phyloP scores from a whole-genome alignment of 805 yeast species.

The Lipomyces starkeyi region DNA sequence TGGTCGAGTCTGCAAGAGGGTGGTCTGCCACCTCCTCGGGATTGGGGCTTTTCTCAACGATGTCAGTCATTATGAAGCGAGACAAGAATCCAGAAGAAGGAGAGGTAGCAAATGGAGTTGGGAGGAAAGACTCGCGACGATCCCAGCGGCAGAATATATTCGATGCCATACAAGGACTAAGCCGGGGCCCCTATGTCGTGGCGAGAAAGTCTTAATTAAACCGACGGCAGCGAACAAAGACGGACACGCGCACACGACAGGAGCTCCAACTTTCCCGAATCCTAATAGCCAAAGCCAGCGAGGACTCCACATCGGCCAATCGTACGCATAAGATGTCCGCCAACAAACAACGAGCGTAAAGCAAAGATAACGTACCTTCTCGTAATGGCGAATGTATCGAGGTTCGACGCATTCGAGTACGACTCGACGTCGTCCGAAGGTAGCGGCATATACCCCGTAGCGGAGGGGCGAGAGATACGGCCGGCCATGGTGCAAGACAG shows the following conservation, averaged over 20 bases:
- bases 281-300: background rate
- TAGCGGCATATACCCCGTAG: conserved; percentile 28
- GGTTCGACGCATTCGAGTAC: conserved; percentile 22
- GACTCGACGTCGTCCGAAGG: conserved; percentile 29
- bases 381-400: conserved; percentile 25
- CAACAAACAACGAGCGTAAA: background rate
- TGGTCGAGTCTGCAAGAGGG: conserved; percentile 24
- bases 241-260: background rate
- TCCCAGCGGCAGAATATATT: background rate
- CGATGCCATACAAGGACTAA: background rate
- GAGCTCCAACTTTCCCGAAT: background rate
- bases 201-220: background rate
- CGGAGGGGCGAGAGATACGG: conserved; percentile 33
- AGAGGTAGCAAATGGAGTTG: background rate
- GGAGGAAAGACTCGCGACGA: background rate
- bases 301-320: background rate
- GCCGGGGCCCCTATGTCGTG: background rate
- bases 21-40: conserved; percentile 10
- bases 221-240: background rate
- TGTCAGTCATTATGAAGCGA: conserved; percentile 18
- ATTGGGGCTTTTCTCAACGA: conserved; percentile 24
- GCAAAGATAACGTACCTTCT: conserved; percentile 13
- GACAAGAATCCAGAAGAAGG: background rate
- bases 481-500: conserved; percentile 21
- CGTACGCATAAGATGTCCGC: background rate